Conservation (phyloP, 2,329 filamentous ascomycete genomes). For the Ampelomyces quisqualis region DNA sequence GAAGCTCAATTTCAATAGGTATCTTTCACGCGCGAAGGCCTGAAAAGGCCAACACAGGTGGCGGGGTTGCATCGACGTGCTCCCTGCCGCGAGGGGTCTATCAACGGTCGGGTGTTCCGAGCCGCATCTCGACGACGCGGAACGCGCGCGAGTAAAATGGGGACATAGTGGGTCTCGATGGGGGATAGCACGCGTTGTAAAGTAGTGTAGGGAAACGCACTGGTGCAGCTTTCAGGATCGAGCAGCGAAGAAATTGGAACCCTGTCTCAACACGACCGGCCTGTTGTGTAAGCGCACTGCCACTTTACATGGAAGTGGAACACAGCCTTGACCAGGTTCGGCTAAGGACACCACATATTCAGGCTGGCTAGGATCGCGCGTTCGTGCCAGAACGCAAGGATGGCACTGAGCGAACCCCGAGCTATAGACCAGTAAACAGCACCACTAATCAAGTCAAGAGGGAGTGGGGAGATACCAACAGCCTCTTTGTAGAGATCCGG, state of each 20-base stretch:
- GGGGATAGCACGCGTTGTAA: no score
- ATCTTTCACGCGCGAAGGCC: slow-evolving; percentile 27
- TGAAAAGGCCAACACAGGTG: slow-evolving; percentile 29
- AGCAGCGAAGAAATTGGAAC: no score
- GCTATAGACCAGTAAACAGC: slow-evolving; percentile 31
- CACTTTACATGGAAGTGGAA: no score
- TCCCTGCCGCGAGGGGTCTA: slow-evolving; percentile 22
- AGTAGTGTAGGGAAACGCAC: background rate
- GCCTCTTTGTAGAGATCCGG: slow-evolving; percentile 21
- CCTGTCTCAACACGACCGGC: no score
- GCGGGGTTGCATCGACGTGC: slow-evolving; percentile 19
- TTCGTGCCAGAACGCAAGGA: no score
- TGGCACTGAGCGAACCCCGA: slow-evolving; percentile 3
- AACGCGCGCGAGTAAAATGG: background rate
- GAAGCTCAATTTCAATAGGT: slow-evolving; percentile 28
- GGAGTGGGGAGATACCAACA: slow-evolving; percentile 29
- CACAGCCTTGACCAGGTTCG: background rate
- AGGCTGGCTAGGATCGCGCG: no score
- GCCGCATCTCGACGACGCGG: slow-evolving; percentile 7
- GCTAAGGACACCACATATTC: no score
- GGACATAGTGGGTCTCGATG: background rate
- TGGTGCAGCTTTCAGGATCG: no score
- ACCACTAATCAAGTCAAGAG: slow-evolving; percentile 24
- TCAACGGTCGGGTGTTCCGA: slow-evolving; percentile 13
- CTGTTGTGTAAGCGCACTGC: no score